Evolutionary conservation across 768 basidiomycete genomes (phyloP).

Genomic region (Amanita rubescens): DNA sequence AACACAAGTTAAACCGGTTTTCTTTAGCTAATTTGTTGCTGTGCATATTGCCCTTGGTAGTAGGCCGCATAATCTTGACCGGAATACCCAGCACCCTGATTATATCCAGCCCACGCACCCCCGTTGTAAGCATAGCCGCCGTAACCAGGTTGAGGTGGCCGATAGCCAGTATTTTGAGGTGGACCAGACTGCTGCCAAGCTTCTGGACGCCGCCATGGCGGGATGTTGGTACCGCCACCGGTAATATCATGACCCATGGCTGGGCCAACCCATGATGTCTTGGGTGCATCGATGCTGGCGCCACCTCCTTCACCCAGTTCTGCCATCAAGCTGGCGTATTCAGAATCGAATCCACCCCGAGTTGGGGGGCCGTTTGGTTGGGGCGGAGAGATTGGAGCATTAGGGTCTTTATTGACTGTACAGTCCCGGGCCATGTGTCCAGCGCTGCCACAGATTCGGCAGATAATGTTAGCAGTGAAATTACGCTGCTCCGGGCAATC

Average conservation of each 20-base stretch:
- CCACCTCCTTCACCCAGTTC: constrained; percentile 86
- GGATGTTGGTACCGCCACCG: constrained; percentile 72
- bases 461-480: constrained; percentile 99
- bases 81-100: constrained; percentile 36
- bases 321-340: constrained; percentile 96
- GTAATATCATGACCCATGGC: constrained; percentile 57
- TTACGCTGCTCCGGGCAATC: constrained; percentile 98
- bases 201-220: constrained; percentile 89
- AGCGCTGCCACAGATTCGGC: constrained; percentile 95
- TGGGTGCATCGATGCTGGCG: constrained; percentile 43
- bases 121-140: constrained; percentile 31
- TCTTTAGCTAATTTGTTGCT: constrained; percentile 46
- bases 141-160: constrained; percentile 60
- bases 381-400: constrained; percentile 42
- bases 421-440: constrained; percentile 99
- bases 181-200: constrained; percentile 64
- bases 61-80: constrained; percentile 79
- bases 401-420: constrained; percentile 87
- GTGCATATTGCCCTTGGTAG: constrained; percentile 83
- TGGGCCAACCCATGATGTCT: constrained; percentile 45
- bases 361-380: constrained; percentile 45
- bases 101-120: constrained; percentile 43
- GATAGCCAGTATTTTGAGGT: constrained; percentile 51
- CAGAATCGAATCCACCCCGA: constrained; percentile 89
- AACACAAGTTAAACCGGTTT: too few relatives aligned